Evolutionary conservation across 177 flowering plant genomes (phyloP).

Genomic region (Vitis hybrid): DNA sequence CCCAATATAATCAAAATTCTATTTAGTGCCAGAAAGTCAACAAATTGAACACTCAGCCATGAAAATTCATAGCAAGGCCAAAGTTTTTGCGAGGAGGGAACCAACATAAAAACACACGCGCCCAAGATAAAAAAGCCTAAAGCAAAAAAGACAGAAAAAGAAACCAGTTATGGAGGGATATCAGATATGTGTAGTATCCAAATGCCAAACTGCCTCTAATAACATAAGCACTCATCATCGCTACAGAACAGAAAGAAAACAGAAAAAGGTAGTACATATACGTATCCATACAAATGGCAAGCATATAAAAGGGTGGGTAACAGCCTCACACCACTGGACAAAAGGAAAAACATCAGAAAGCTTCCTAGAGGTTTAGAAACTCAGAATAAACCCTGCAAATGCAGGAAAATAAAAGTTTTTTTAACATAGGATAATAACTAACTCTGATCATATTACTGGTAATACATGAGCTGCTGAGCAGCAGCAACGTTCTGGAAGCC

Average conservation of each 20-base stretch:
- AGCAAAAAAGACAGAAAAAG: background rate
- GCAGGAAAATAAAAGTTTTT: slow-evolving; percentile 11
- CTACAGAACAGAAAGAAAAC: slow-evolving; percentile 1
- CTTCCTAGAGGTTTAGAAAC: slow-evolving; percentile 14
- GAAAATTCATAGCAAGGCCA: too few relatives aligned
- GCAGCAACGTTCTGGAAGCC: slow-evolving; percentile 82
- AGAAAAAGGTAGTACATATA: slow-evolving; percentile 6
- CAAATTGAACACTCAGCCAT: too few relatives aligned
- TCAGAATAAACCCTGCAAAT: slow-evolving; percentile 16
- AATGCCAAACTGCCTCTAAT: slow-evolving; percentile 13
- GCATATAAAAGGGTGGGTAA: slow-evolving; percentile 7
- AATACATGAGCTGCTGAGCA: slow-evolving; percentile 97
- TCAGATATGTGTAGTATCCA: background rate
- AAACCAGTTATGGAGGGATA: background rate
- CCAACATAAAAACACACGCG: background rate
- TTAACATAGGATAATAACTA: background rate
- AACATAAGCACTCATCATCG: slow-evolving; percentile 25
- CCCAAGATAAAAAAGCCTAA: background rate
- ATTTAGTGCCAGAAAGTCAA: too few relatives aligned
- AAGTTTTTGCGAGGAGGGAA: too few relatives aligned
- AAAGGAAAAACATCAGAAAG: slow-evolving; percentile 13
- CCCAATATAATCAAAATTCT: too few relatives aligned
- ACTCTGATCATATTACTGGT: slow-evolving; percentile 36
- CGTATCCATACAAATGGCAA: slow-evolving; percentile 20
- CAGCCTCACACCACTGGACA: slow-evolving; percentile 19